Base-by-base conservation (phyloP, 768 basidiomycete species). In the Paxillus ammoniavirescens region DNA sequence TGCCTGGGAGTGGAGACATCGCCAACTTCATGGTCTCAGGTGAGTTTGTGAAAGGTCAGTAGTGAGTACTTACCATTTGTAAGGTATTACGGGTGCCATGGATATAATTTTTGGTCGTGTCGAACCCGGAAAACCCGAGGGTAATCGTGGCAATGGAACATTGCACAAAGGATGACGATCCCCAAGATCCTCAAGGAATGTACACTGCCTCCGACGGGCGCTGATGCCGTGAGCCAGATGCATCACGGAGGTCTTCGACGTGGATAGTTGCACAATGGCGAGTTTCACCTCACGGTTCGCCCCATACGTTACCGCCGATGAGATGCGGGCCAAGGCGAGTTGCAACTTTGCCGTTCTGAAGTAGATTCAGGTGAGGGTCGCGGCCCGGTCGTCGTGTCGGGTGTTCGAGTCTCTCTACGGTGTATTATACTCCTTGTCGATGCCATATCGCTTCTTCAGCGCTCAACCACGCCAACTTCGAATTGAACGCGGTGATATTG, bases 11-110 rank as follows among this genome's bases (percentile, higher is more conserved):
- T 0, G 92, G 90, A 47, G 91, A 96, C 69, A 86, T 96, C 60
- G 93, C 93, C 57, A 96, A 96, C 76, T 96, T 90, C 70, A 96
- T 94, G 92, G 92, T 94, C 61, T 93, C 92, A 14, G 90, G 91
- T 12, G 93, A 94, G 73, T 82, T 91, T 71, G 77, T 90, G 45
- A 89, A 87, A 75, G 86, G 86, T 78, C 52, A 37, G 61, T 37
- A 10, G 18, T 7, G 15, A 31, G 7, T 26, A 23, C 17, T 46
- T 18, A 55, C n/a, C 21, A 30, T 36, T 43, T 23, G 15, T 26
- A 62, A 85, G 89, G 89, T 47, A 92, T 94, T 67, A 91, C 93
- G 6, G 93, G 92, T 45, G 92, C 91, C 15, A 92, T 93, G 90
- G 91, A 93, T 67, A n/a, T n/a, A n/a, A n/a, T n/a, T n/a, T n/a